Evolutionary conservation across 2,329 filamentous ascomycete species (phyloP).

Genomic region (Aspergillus jensenii): DNA sequence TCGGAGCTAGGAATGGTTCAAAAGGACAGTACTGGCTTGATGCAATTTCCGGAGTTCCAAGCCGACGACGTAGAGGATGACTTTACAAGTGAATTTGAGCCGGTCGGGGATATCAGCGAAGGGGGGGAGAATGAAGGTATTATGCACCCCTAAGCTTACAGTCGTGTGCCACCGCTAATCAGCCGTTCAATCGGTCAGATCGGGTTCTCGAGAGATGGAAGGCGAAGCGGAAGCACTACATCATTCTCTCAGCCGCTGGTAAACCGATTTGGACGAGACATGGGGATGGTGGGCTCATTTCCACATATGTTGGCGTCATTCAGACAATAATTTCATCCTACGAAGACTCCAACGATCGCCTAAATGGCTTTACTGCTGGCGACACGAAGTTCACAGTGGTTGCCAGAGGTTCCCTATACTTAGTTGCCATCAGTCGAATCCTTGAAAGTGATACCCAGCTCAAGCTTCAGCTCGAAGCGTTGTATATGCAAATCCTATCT

Average conservation of each 20-base stretch:
- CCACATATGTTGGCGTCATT: slow-evolving; percentile 89
- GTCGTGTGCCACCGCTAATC: slow-evolving; percentile 11
- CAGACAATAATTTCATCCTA: slow-evolving; percentile 99
- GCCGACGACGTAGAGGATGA: slow-evolving; percentile 58
- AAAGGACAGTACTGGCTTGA: slow-evolving; percentile 32
- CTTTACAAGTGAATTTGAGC: slow-evolving; percentile 76
- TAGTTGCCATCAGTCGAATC: slow-evolving; percentile 88
- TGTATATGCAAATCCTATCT: slow-evolving; percentile 98
- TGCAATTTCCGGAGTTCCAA: slow-evolving; percentile 35
- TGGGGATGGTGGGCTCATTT: slow-evolving; percentile 84
- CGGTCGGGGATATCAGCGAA: slow-evolving; percentile 59
- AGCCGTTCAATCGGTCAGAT: slow-evolving; percentile 19
- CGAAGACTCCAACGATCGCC: slow-evolving; percentile 72
- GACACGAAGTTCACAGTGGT: slow-evolving; percentile 81
- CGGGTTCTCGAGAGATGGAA: slow-evolving; percentile 73
- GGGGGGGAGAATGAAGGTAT: slow-evolving; percentile 59
- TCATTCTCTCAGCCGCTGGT: slow-evolving; percentile 92
- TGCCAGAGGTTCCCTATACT: slow-evolving; percentile 82
- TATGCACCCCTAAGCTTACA: slow-evolving; percentile 4
- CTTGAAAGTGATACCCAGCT: slow-evolving; percentile 91
- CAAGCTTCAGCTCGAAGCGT: slow-evolving; percentile 79
- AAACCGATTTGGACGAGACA: slow-evolving; percentile 98
- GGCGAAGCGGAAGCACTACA: slow-evolving; percentile 91
- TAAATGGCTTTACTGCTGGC: slow-evolving; percentile 85
- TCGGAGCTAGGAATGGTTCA: slow-evolving; percentile 40